Conservation (phyloP, 192 early-diverging fungal genomes). For the Coemansia sp. region DNA sequence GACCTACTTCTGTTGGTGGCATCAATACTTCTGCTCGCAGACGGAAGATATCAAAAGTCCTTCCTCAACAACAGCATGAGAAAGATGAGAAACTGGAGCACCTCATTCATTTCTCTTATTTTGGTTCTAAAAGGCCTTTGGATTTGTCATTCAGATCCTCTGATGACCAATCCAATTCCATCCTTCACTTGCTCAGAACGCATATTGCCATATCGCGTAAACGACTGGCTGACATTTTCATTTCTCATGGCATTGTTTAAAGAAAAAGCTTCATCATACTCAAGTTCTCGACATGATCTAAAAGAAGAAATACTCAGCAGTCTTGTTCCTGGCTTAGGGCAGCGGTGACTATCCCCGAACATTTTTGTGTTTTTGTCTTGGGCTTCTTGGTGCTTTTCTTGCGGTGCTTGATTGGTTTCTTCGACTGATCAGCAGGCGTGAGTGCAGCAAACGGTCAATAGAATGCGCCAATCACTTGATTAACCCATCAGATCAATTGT, state of each 20-base stretch:
- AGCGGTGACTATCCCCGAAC: too few species aligned
- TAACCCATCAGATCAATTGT: too few species aligned
- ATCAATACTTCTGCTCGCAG: constrained; percentile 13
- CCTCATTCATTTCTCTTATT: constrained; percentile 18
- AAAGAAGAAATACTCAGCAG: too few species aligned
- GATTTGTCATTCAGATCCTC: constrained; percentile 30
- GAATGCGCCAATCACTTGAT: too few species aligned
- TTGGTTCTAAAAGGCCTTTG: constrained; percentile 13
- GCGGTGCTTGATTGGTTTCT: too few species aligned
- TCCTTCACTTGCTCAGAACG: neutral
- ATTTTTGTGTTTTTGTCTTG: too few species aligned
- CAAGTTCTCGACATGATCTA: too few species aligned
- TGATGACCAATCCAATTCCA: neutral
- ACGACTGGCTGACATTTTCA: constrained; percentile 26
- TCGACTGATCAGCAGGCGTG: too few species aligned
- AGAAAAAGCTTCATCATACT: too few species aligned
- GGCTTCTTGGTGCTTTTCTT: too few species aligned
- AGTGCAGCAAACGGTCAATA: too few species aligned
- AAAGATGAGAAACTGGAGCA: neutral
- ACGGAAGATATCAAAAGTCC: neutral
- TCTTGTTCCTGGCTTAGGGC: too few species aligned
- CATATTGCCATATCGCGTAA: constrained; percentile 14
- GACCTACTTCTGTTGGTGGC: constrained; percentile 32
- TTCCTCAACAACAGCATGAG: neutral
- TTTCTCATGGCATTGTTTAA: constrained; percentile 35